Evolutionary conservation across 805 yeast species (phyloP).

Genomic region (Myxozyma monticola): DNA sequence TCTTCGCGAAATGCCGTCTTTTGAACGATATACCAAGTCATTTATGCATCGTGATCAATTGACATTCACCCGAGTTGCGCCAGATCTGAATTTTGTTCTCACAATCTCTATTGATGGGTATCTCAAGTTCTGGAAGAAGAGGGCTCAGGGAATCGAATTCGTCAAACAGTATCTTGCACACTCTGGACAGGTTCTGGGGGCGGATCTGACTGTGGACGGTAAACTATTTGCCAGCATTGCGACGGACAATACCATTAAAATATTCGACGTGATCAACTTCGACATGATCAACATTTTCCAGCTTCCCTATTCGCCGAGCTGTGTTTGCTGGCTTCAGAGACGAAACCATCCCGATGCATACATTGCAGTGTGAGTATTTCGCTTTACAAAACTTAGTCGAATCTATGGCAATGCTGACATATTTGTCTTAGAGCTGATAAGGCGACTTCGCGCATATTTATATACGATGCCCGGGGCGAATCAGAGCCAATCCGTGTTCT

Average conservation of each 20-base stretch:
- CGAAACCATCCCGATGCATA: slow-evolving; percentile 26
- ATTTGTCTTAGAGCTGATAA: slow-evolving; percentile 26
- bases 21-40: slow-evolving; percentile 33
- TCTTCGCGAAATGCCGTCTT: slow-evolving; percentile 26
- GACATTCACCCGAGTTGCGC: slow-evolving; percentile 18
- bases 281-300: slow-evolving; percentile 43
- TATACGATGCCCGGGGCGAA: slow-evolving; percentile 34
- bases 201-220: slow-evolving; percentile 32
- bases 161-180: slow-evolving; percentile 39
- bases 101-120: slow-evolving; percentile 41
- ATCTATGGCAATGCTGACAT: background rate
- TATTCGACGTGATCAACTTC: slow-evolving; percentile 41
- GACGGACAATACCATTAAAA: slow-evolving; percentile 31
- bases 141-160: slow-evolving; percentile 35
- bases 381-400: background rate
- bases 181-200: slow-evolving; percentile 21
- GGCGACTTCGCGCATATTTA: slow-evolving; percentile 24
- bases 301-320: slow-evolving; percentile 35
- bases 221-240: slow-evolving; percentile 35
- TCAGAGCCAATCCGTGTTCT: slow-evolving; percentile 22
- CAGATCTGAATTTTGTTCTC: slow-evolving; percentile 32
- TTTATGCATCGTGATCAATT: slow-evolving; percentile 33
- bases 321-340: slow-evolving; percentile 34
- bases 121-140: slow-evolving; percentile 41
- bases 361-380: slow-evolving; percentile 16